These are phyloP conservation scores for Fusarium duplospermum DNA, from an alignment of 2,329 filamentous ascomycete genomes.

Conservation along the genomic window DNA sequence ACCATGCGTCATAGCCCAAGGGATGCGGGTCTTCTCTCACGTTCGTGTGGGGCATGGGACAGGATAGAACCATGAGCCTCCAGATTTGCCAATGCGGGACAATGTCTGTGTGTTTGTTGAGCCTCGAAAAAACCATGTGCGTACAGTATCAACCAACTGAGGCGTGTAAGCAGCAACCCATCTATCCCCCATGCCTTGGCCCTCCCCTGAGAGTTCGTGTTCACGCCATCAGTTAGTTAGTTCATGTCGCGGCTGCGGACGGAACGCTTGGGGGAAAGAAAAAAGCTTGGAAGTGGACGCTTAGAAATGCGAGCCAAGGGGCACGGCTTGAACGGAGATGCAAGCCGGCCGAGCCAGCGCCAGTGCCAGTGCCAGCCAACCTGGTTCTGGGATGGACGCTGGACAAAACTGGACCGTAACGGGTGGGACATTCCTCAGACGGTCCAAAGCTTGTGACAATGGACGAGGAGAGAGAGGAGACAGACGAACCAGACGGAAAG, in stretches of 20 bases:
- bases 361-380: neutral
- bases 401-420: slow-evolving; percentile 11
- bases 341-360: neutral
- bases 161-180: neutral
- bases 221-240: slow-evolving; percentile 15
- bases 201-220: slow-evolving; percentile 19
- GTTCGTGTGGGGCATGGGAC: slow-evolving; percentile 19
- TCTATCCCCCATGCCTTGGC: neutral
- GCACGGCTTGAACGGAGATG: slow-evolving; percentile 21
- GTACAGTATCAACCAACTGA: neutral
- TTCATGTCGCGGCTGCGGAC: slow-evolving; percentile 5
- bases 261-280: neutral
- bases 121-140: slow-evolving; percentile 4
- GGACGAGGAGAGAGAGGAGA: neutral
- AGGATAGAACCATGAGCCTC: slow-evolving; percentile 20
- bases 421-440: slow-evolving; percentile 15
- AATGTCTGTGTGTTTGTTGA: slow-evolving; percentile 20
- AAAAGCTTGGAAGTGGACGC: slow-evolving; percentile 34
- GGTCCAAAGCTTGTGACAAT: neutral
- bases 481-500: neutral
- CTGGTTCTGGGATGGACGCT: slow-evolving; percentile 12
- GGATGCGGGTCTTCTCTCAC: slow-evolving; percentile 21
- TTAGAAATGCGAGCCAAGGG: slow-evolving; percentile 31
- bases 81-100: slow-evolving; percentile 10
- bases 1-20: slow-evolving; percentile 39